Evolutionary conservation across 2,329 filamentous ascomycete genomes (phyloP).

Genomic region (Aspergillus sojae): DNA sequence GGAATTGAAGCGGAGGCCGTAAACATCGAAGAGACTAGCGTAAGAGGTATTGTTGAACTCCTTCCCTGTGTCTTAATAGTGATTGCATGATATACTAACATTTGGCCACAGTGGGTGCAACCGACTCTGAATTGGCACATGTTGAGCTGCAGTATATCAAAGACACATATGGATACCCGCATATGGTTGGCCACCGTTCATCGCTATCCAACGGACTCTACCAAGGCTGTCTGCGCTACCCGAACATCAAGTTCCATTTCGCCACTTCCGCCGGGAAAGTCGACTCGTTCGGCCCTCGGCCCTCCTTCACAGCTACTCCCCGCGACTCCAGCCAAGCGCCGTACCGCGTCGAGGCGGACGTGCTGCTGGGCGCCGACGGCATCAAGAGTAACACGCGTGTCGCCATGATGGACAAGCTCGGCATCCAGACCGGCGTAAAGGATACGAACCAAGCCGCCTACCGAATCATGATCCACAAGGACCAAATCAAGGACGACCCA

Average conservation of each 20-base stretch:
- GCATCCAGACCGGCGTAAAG: conserved; percentile 43
- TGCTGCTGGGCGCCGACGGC: conserved; percentile 58
- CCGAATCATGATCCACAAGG: conserved; percentile 55
- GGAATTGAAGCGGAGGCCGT: conserved; percentile 72
- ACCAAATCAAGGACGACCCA: conserved; percentile 49
- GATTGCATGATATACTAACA: neutral
- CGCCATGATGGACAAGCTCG: conserved; percentile 44
- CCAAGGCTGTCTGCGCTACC: conserved; percentile 67
- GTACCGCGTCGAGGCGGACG: conserved; percentile 54
- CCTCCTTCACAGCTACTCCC: conserved; percentile 62
- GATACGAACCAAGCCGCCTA: conserved; percentile 59
- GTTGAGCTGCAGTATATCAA: conserved; percentile 70
- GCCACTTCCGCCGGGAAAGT: conserved; percentile 59
- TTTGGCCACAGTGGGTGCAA: conserved; percentile 61
- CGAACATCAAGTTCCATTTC: conserved; percentile 70
- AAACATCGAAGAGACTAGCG: conserved; percentile 70
- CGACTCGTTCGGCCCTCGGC: conserved; percentile 60
- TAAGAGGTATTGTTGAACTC: conserved; percentile 56
- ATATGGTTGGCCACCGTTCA: conserved; percentile 78
- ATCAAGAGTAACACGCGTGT: conserved; percentile 54
- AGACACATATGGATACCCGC: conserved; percentile 70
- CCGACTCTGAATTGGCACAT: conserved; percentile 69
- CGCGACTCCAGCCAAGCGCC: conserved; percentile 53
- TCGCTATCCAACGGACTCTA: conserved; percentile 71
- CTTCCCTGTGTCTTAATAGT: neutral